Percentiles rank a stretch among this genome's conserved stretches.
phyloP scores from a whole-genome alignment of 1,139 yeast species.

The Scheffersomyces segobiensis region DNA sequence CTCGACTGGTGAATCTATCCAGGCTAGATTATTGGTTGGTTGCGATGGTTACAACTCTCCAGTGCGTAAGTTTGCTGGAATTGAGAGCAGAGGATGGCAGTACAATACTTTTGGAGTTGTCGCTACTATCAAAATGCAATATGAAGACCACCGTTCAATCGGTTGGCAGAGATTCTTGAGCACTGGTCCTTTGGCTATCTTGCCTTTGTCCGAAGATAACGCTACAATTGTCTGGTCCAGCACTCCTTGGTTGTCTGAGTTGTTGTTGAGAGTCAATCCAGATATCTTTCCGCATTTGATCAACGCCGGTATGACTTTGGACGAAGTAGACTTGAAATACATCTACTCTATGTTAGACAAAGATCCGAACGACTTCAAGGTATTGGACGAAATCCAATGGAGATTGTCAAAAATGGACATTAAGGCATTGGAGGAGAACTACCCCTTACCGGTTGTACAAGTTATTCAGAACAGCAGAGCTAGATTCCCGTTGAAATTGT shows the following conservation, averaged over 20 bases:
- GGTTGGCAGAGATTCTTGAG: constrained; percentile 96
- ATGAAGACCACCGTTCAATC: constrained; percentile 64
- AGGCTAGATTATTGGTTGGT: constrained; percentile 80
- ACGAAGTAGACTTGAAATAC: constrained; percentile 44
- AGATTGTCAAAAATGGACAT: constrained; percentile 50
- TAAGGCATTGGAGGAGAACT: constrained; percentile 54
- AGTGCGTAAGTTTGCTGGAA: constrained; percentile 77
- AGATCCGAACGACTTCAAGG: constrained; percentile 45
- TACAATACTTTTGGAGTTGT: constrained; percentile 89
- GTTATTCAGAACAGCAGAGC: constrained; percentile 73
- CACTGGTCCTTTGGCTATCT: constrained; percentile 89
- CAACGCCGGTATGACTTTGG: constrained; percentile 83
- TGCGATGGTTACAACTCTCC: constrained; percentile 98
- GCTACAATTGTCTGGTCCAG: constrained; percentile 95
- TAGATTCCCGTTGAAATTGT: constrained; percentile 81
- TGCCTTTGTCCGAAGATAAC: constrained; percentile 83
- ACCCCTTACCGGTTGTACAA: constrained; percentile 65
- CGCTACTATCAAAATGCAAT: constrained; percentile 75
- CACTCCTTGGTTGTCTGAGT: constrained; percentile 70
- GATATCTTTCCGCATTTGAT: constrained; percentile 68
- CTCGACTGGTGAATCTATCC: constrained; percentile 61
- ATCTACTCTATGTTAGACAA: constrained; percentile 31
- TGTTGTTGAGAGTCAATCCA: constrained; percentile 58
- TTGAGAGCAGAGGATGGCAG: constrained; percentile 90
- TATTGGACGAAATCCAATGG: constrained; percentile 73